phyloP scores from a whole-genome alignment of 1,139 yeast species.

The Hyphopichia khmerensis region DNA sequence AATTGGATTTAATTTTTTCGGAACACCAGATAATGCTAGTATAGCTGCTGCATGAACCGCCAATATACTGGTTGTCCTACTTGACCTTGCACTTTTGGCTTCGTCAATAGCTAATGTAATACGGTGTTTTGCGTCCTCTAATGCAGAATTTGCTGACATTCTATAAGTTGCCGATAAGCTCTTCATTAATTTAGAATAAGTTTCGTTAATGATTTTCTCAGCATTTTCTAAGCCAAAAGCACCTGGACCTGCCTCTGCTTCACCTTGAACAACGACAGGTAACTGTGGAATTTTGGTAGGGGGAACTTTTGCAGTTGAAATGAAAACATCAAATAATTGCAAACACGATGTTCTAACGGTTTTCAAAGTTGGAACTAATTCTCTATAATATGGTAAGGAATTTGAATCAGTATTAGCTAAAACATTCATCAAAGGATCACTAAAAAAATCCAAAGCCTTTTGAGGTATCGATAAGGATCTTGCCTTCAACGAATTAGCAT shows the following conservation, averaged over 20 bases:
- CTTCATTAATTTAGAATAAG: slow-evolving; percentile 64
- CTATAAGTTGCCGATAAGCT: slow-evolving; percentile 70
- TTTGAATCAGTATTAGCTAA: slow-evolving; percentile 43
- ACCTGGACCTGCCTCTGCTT: slow-evolving; percentile 89
- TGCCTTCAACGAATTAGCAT: slow-evolving; percentile 43
- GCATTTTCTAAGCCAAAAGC: slow-evolving; percentile 86
- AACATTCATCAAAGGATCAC: slow-evolving; percentile 27
- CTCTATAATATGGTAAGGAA: slow-evolving; percentile 63
- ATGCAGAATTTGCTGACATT: slow-evolving; percentile 66
- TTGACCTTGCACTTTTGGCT: slow-evolving; percentile 53
- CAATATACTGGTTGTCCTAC: slow-evolving; percentile 62
- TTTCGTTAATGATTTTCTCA: slow-evolving; percentile 62
- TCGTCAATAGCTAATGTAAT: slow-evolving; percentile 67
- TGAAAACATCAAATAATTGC: slow-evolving; percentile 74
- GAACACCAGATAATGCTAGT: slow-evolving; percentile 62
- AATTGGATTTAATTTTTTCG: slow-evolving; percentile 83
- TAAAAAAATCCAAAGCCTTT: slow-evolving; percentile 20
- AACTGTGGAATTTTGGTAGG: slow-evolving; percentile 78
- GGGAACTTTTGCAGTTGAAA: slow-evolving; percentile 72
- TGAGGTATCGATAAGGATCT: slow-evolving; percentile 16
- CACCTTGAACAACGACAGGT: slow-evolving; percentile 92
- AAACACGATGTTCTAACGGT: slow-evolving; percentile 87
- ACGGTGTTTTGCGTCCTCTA: slow-evolving; percentile 78
- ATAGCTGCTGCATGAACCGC: slow-evolving; percentile 79
- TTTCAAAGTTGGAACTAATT: slow-evolving; percentile 81